Percentiles rank a stretch among this genome's conserved stretches.
Conservation (phyloP, 1,284 basidiomycete genomes). For the Mycosarcoma mackinlayi region DNA sequence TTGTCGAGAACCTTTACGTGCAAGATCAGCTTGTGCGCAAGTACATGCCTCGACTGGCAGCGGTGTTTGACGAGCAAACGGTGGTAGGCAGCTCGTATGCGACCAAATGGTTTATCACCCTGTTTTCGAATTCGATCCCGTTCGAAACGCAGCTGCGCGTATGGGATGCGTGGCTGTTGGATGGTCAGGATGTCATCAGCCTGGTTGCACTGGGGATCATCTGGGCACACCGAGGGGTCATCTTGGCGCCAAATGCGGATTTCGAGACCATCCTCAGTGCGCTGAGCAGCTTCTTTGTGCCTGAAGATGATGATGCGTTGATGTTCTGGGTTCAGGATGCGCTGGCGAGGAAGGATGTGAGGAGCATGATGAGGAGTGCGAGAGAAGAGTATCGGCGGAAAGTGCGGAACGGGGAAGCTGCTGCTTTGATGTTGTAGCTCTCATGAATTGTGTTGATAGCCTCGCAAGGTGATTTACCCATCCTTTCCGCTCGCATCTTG, state of each 20-base stretch:
- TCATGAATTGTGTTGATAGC: no score
- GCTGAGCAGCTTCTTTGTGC: slow-evolving; percentile 57
- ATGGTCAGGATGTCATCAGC: slow-evolving; percentile 89
- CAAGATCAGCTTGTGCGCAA: slow-evolving; percentile 86
- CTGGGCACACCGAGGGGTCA: slow-evolving; percentile 77
- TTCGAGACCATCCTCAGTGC: slow-evolving; percentile 56
- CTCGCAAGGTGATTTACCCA: no score
- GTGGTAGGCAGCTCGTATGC: slow-evolving; percentile 93
- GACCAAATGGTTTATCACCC: slow-evolving; percentile 99
- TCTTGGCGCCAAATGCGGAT: slow-evolving; percentile 24
- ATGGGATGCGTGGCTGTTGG: slow-evolving; percentile 92
- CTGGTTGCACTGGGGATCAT: slow-evolving; percentile 86
- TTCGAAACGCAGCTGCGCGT: slow-evolving; percentile 92
- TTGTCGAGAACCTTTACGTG: slow-evolving; percentile 91
- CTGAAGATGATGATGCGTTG: slow-evolving; percentile 60
- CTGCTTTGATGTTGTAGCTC: slow-evolving; percentile 24
- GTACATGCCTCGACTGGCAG: slow-evolving; percentile 88
- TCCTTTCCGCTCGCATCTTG: no score
- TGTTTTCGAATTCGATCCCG: slow-evolving; percentile 89
- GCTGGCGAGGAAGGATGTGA: slow-evolving; percentile 34
- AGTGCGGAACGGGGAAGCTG: slow-evolving; percentile 18
- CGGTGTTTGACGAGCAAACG: slow-evolving; percentile 78
- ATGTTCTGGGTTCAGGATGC: slow-evolving; percentile 56
- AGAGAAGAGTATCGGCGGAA: slow-evolving; percentile 33
- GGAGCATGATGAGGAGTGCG: slow-evolving; percentile 12